These are phyloP conservation scores for Colletotrichum theobromicola DNA, from an alignment of 2,329 filamentous ascomycete species.

Conservation along the genomic window DNA sequence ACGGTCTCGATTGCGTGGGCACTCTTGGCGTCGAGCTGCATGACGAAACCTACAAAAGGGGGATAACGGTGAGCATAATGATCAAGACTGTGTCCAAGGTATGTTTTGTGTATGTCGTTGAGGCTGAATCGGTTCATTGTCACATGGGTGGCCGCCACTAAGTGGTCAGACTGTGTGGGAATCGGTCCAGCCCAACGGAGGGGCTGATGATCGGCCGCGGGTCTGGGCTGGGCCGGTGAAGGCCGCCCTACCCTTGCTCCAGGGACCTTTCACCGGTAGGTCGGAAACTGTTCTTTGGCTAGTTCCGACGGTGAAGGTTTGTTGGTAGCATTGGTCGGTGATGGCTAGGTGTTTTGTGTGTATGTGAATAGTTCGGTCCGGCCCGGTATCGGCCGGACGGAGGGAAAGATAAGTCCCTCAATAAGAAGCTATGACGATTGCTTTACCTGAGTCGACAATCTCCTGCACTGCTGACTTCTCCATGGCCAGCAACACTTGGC, in stretches of 20 bases:
- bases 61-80: neutral
- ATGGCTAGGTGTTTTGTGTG: neutral
- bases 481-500: constrained; percentile 65
- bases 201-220: neutral
- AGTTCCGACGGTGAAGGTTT: neutral
- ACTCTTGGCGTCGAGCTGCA: constrained; percentile 12
- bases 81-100: neutral
- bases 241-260: neutral
- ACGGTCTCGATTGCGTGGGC: constrained; percentile 3
- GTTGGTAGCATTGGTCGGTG: neutral
- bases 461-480: constrained; percentile 70
- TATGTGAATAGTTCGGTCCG: neutral
- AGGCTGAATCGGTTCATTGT: neutral
- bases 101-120: neutral
- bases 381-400: constrained; percentile 22
- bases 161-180: constrained; percentile 5
- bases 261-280: neutral
- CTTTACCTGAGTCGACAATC: constrained; percentile 65
- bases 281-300: neutral
- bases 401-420: constrained; percentile 24
- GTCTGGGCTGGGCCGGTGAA: neutral
- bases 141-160: constrained; percentile 4
- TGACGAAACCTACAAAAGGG: neutral
- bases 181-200: neutral
- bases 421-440: constrained; percentile 65